phyloP scores from a whole-genome alignment of 352 stramenopile species.

The Pythium guiyangense region DNA sequence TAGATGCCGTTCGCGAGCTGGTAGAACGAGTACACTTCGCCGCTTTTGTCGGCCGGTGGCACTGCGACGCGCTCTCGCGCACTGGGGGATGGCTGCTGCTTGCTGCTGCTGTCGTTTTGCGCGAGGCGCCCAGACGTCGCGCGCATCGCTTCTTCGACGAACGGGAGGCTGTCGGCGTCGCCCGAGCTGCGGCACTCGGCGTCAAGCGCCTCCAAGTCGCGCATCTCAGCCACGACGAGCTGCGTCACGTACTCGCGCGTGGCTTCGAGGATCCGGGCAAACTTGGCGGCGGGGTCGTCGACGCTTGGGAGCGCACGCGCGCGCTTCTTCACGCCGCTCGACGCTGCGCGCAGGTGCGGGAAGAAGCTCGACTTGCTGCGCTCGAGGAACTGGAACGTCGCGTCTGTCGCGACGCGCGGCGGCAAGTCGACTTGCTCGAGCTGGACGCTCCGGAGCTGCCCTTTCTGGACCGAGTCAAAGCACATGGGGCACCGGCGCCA shows the following conservation, averaged over 20 bases:
- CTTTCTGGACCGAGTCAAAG: conserved; percentile 84
- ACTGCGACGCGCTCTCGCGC: not conserved
- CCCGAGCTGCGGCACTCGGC: conserved; percentile 66
- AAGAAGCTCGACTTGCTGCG: conserved; percentile 68
- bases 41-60: conserved; percentile 1
- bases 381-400: conserved; percentile 75
- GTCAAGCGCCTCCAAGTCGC: conserved; percentile 62
- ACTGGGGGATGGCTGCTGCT: too few relatives aligned
- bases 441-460: conserved; percentile 65
- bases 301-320: conserved; percentile 56
- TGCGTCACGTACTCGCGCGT: conserved; percentile 60
- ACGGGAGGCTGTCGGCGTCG: conserved; percentile 69
- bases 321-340: conserved; percentile 19
- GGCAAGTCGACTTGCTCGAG: conserved; percentile 54
- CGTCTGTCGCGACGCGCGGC: conserved; percentile 42
- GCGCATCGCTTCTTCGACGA: conserved; percentile 76
- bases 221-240: conserved; percentile 61
- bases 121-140: conserved; percentile 59
- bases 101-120: conserved; percentile 19
- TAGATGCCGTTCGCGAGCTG: conserved; percentile 83
- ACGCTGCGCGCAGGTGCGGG: conserved; percentile 33
- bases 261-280: conserved; percentile 68
- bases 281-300: conserved; percentile 58
- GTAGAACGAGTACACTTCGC: conserved; percentile 76
- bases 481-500: conserved; percentile 86